Conservation (phyloP, 163 green algal species). For the Trebouxia gelatinosa region DNA sequence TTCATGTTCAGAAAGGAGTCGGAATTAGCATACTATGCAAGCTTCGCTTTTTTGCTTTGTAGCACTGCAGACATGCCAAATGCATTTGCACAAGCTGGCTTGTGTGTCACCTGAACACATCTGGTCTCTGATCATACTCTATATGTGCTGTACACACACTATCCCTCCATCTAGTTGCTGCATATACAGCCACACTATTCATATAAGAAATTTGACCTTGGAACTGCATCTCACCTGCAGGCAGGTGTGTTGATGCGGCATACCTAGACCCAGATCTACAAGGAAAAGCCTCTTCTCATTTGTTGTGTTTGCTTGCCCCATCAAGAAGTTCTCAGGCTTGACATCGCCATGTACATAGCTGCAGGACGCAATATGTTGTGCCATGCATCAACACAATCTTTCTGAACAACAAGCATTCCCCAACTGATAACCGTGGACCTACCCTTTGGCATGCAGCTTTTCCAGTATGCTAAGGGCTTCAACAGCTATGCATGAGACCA, state of each 20-base stretch:
- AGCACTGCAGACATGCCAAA: background rate
- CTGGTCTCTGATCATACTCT: slow-evolving; percentile 51
- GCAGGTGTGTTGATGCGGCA: background rate
- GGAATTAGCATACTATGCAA: background rate
- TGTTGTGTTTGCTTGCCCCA: slow-evolving; percentile 80
- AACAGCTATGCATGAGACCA: slow-evolving; percentile 98
- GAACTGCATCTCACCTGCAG: background rate
- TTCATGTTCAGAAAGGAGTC: background rate
- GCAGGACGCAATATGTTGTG: too few relatives aligned
- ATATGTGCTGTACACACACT: slow-evolving; percentile 72
- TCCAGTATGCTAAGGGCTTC: slow-evolving; percentile 97
- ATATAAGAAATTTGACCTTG: background rate
- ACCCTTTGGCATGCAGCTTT: slow-evolving; percentile 96
- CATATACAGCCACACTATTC: background rate
- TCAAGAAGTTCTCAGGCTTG: slow-evolving; percentile 99
- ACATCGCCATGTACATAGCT: slow-evolving; percentile 99
- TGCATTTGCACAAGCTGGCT: too few relatives aligned
- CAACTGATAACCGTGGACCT: too few relatives aligned
- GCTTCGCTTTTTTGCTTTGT: background rate
- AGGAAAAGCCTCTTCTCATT: slow-evolving; percentile 97
- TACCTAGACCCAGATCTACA: slow-evolving; percentile 94
- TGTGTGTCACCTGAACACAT: slow-evolving; percentile 56
- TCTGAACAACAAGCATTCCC: too few relatives aligned
- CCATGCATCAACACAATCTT: too few relatives aligned
- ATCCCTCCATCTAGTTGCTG: slow-evolving; percentile 88